A percentile compares a stretch with the other conserved stretches of the same genome.
Conservation (phyloP, 805 yeast genomes). For the Ogataea ramenticola region DNA sequence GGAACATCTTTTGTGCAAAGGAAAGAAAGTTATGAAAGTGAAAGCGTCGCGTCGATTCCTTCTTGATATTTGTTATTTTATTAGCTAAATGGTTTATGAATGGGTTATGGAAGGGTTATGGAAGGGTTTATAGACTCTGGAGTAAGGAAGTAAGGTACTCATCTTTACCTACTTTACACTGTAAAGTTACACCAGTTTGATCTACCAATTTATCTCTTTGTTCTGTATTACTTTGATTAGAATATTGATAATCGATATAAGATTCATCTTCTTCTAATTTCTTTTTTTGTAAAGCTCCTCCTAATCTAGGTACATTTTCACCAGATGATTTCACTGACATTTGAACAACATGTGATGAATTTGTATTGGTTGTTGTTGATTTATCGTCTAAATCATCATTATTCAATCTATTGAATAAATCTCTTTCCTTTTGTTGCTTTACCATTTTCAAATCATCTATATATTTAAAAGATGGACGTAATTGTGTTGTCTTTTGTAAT, state of each 20-base stretch:
- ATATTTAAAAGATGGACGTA: constrained; percentile 76
- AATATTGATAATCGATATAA: constrained; percentile 36
- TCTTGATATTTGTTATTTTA: too few relatives aligned
- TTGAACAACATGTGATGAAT: constrained; percentile 52
- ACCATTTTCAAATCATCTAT: constrained; percentile 44
- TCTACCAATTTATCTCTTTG: constrained; percentile 17
- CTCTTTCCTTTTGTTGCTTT: constrained; percentile 34
- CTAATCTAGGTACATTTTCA: constrained; percentile 50
- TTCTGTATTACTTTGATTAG: constrained; percentile 25
- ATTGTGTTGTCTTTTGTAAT: constrained; percentile 60
- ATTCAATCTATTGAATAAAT: constrained; percentile 27
- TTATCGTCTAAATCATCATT: background rate
- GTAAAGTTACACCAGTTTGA: constrained; percentile 3
- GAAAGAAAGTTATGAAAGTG: too few relatives aligned
- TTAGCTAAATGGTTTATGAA: too few relatives aligned
- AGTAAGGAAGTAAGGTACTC: background rate
- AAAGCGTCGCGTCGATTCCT: too few relatives aligned
- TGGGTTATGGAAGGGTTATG: background rate
- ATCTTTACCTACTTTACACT: background rate
- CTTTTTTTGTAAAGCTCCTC: constrained; percentile 64
- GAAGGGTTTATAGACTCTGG: background rate
- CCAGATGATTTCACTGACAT: constrained; percentile 66
- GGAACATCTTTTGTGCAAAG: too few relatives aligned
- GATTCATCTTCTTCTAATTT: constrained; percentile 58
- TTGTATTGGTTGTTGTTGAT: constrained; percentile 11